A percentile compares a stretch with the other conserved stretches of the same genome.
These are phyloP conservation scores for Neurospora africana DNA, from an alignment of 495 filamentous ascomycete species.

Conservation along the genomic window DNA sequence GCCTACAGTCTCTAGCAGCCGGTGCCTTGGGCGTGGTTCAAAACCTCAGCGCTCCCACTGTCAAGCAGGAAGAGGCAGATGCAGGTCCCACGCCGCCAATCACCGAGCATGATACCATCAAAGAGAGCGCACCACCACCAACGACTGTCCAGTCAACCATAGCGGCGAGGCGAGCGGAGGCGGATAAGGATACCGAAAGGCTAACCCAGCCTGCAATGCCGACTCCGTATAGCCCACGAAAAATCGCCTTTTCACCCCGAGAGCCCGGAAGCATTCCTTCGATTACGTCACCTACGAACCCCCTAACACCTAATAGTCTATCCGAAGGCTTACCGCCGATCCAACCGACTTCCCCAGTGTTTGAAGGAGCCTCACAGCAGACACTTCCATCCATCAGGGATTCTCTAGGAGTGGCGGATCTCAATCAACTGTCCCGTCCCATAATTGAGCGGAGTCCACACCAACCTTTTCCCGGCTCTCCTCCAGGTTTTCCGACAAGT, in stretches of 20 bases:
- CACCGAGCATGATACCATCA: slow-evolving; percentile 17
- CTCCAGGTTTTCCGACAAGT: slow-evolving; percentile 11
- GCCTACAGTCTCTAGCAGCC: slow-evolving; percentile 31
- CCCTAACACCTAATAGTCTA: slow-evolving; percentile 18
- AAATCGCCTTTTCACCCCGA: slow-evolving; percentile 16
- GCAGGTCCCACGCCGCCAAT: slow-evolving; percentile 17
- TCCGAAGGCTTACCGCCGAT: slow-evolving; percentile 40
- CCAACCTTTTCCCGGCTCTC: slow-evolving; percentile 13
- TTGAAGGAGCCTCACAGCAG: slow-evolving; percentile 26
- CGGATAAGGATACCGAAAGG: slow-evolving; percentile 10
- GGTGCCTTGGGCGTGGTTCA: slow-evolving; percentile 21
- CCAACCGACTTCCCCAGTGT: slow-evolving; percentile 34
- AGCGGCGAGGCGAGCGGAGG: slow-evolving; percentile 8
- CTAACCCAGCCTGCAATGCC: slow-evolving; percentile 6
- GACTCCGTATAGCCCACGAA: slow-evolving; percentile 13
- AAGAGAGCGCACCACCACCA: slow-evolving; percentile 9
- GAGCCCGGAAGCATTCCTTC: slow-evolving; percentile 18
- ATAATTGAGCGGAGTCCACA: slow-evolving; percentile 21
- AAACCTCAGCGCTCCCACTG: slow-evolving; percentile 12
- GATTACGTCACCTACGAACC: slow-evolving; percentile 19
- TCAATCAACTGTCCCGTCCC: slow-evolving; percentile 48
- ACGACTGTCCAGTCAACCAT: slow-evolving; percentile 13
- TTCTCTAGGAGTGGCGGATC: slow-evolving; percentile 22
- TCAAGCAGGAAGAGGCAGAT: slow-evolving; percentile 16
- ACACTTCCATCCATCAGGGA: slow-evolving; percentile 37